Conservation (phyloP, 352 stramenopile genomes). For the Nothophytophthora sp. region DNA sequence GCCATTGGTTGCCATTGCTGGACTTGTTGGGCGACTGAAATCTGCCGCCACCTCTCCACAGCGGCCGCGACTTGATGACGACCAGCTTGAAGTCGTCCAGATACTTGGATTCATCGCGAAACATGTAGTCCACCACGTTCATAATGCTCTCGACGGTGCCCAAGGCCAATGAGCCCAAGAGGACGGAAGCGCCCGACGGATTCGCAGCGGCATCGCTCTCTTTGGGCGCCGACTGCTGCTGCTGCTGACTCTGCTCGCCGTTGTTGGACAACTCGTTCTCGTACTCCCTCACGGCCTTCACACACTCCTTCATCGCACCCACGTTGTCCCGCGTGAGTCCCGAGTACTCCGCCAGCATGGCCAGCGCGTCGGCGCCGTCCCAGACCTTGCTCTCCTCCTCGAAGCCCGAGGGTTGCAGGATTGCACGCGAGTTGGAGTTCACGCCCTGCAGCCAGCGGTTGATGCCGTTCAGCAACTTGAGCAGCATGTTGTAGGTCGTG, state of each 20-base stretch:
- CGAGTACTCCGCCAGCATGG: slow-evolving; percentile 72
- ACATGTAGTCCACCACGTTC: slow-evolving; percentile 82
- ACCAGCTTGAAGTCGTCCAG: slow-evolving; percentile 85
- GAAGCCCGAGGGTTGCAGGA: slow-evolving; percentile 59
- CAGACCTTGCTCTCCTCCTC: slow-evolving; percentile 80
- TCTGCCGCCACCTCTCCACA: slow-evolving; percentile 20
- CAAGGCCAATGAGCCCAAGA: slow-evolving; percentile 56
- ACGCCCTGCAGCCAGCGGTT: slow-evolving; percentile 60
- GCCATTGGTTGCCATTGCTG: slow-evolving; percentile 33
- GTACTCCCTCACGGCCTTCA: slow-evolving; percentile 51
- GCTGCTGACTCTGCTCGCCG: slow-evolving; percentile 24
- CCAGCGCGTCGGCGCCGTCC: slow-evolving; percentile 57
- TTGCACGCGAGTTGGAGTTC: slow-evolving; percentile 34
- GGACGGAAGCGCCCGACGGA: slow-evolving; percentile 22
- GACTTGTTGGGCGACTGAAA: slow-evolving; percentile 29
- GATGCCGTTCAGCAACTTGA: slow-evolving; percentile 71
- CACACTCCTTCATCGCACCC: slow-evolving; percentile 33
- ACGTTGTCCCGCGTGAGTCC: slow-evolving; percentile 54
- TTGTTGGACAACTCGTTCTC: slow-evolving; percentile 55
- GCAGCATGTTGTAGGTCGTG: slow-evolving; percentile 44
- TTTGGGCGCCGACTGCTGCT: slow-evolving; percentile 13
- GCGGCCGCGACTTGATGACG: slow-evolving; percentile 25
- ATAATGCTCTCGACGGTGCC: slow-evolving; percentile 62
- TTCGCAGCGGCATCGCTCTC: slow-evolving; percentile 31
- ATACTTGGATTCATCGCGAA: slow-evolving; percentile 75